Evolutionary conservation across 108 stramenopile genomes (phyloP), one percentile per base, ranked within the genome.

Genomic region (Conticribra weissflogii): DNA sequence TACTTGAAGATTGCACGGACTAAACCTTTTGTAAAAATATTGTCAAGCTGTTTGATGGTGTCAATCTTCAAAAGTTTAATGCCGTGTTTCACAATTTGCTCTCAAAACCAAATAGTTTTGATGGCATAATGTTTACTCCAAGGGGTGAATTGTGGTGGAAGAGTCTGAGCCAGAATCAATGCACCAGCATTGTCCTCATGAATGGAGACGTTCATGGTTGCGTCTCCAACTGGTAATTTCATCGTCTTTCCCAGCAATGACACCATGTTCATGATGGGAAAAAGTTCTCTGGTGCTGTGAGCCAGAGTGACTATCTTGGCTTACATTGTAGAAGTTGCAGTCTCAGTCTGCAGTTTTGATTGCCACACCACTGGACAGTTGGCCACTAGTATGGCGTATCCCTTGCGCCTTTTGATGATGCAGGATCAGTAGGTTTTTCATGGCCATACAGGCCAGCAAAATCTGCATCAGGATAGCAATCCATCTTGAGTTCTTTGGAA

Each of bases 391-490:
- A 86, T 78, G 45, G 83, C 44, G 46, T 78, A 81, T 25, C 85
- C 85, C 32, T 80, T 81, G 2, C 82, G 54, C 22, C 82, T 83
- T 16, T 77, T 16, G 7, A 21, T 67, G 52, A 52, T 3, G 24
- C 29, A 23, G 85, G 79, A 66, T 86, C 79, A 17, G 52, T 1
- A 24, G 23, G 7, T 23, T 68, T 36, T 41, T 84, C 81, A 30
- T 45, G n/a, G n/a, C n/a, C n/a, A n/a, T n/a, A n/a, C n/a, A n/a
- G n/a, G n/a, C n/a, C n/a, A n/a, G n/a, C n/a, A 18, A n/a, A 53
- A 21, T 53, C 52, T n/a, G 52, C 9, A 53, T 53, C 52, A 19
- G 52, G 82, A 81, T 65, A 83, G 19, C 55, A 74, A 21, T 87
- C 81, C 32, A 86, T 34, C 2, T 34, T 17, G 3, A 75, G 36